Evolutionary conservation across 1,284 basidiomycete genomes (phyloP).

Genomic region (Irpex rosettiformis): DNA sequence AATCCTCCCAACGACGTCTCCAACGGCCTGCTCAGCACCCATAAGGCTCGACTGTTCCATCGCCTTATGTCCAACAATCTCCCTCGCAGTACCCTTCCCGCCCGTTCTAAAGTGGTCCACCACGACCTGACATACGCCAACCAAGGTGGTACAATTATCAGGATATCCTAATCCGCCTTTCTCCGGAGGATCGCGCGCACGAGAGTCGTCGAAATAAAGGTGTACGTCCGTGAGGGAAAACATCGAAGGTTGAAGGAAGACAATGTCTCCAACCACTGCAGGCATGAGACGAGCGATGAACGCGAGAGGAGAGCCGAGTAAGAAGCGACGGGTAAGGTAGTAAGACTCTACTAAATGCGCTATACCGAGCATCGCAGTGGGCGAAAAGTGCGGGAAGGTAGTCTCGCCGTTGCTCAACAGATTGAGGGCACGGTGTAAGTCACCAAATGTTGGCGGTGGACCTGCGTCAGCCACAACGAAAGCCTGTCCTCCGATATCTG

Average conservation of each 20-base stretch:
- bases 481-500: constrained; percentile 68
- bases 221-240: constrained; percentile 62
- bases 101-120: constrained; percentile 45
- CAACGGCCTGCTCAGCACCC: constrained; percentile 35
- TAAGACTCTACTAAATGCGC: constrained; percentile 53
- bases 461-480: constrained; percentile 65
- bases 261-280: constrained; percentile 45
- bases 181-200: constrained; percentile 52
- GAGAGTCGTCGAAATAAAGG: constrained; percentile 67
- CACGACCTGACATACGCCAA: constrained; percentile 38
- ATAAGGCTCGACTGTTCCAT: constrained; percentile 21
- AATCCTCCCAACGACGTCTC: constrained; percentile 32
- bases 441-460: constrained; percentile 55
- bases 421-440: constrained; percentile 44
- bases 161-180: constrained; percentile 66
- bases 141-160: constrained; percentile 26
- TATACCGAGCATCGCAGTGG: constrained; percentile 51
- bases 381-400: constrained; percentile 48
- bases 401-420: constrained; percentile 35
- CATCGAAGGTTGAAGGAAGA: constrained; percentile 67
- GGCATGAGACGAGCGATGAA: constrained; percentile 42
- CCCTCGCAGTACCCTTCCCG: constrained; percentile 30
- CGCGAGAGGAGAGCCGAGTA: constrained; percentile 31
- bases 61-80: constrained; percentile 22
- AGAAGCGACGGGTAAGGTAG: constrained; percentile 42